Base-by-base conservation (phyloP, 805 yeast genomes). In the Dipodascopsis uninucleata region DNA sequence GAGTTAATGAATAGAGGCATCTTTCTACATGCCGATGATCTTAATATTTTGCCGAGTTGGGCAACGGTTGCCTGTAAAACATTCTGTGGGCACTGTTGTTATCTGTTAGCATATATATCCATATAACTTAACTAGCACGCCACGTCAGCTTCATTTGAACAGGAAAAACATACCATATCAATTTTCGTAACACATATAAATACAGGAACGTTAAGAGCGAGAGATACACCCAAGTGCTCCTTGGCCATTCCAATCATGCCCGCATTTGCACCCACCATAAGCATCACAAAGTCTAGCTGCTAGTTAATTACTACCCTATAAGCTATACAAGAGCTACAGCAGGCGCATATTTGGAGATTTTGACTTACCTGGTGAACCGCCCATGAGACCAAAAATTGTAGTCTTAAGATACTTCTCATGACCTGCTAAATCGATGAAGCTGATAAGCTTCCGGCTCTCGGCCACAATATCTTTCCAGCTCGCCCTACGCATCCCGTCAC, bases 181-280 rank as follows among this genome's bases (percentile, higher is more conserved):
- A 52, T 29, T 28, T 52, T 52, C 3, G 56, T 52, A 20, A 52
- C 31, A 41, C 55, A 50, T 9, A 52, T 42, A 31, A 52, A 52
- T 1, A 52, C 47, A 2, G 56, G 56, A 5, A 52, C 52, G 29
- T 36, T 52, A 14, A 52, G 41, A 5, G 56, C 54, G 18, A 52
- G 24, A 1, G 56, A 49, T 9, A 52, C 49, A 4, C 56, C 56
- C 9, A 52, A 41, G 43, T 52, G 56, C 41, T 52, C 56, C 17
- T 47, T 34, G 5, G 55, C 55, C 56, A 52, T 52, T 3, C 56
- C 56, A 9, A 52, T 43, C 51, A 52, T 46, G 26, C 56, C 56
- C 5, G 56, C 56, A 18, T 52, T 52, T 16, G 56, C 56, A 10
- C 56, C 56, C n/a, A 52, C 56, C 47, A 50, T 52, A 17, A 52